Evolutionary conservation across 306 rosid genomes (phyloP).

Genomic region (Cicer bijugum): DNA sequence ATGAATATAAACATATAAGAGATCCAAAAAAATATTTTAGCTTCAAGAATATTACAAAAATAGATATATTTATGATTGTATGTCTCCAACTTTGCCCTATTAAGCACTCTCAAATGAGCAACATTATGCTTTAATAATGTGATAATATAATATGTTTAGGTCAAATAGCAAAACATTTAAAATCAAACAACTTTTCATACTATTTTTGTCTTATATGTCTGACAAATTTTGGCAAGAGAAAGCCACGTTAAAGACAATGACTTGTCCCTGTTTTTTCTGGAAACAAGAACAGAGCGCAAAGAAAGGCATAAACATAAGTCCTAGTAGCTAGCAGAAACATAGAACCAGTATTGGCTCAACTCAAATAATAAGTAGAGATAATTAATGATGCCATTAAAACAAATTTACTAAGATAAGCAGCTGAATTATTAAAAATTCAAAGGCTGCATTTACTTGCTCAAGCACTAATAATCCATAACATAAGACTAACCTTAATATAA

Average conservation of each 20-base stretch:
- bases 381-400: not conserved
- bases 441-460: too few relatives aligned
- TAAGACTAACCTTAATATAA: not conserved
- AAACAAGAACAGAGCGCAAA: conserved; percentile 17
- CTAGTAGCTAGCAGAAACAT: conserved; percentile 28
- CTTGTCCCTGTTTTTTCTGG: conserved; percentile 43
- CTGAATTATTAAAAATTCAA: too few relatives aligned
- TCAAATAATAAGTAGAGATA: conserved; percentile 1
- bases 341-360: conserved; percentile 17
- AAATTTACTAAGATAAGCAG: too few relatives aligned
- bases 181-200: not conserved
- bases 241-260: conserved; percentile 35
- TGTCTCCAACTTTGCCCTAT: not conserved
- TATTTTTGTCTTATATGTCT: conserved; percentile 15
- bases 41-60: too few relatives aligned
- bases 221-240: not conserved
- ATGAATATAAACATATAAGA: too few relatives aligned
- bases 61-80: not conserved
- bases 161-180: not conserved
- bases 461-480: not conserved
- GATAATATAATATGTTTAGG: not conserved
- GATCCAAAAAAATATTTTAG: too few relatives aligned
- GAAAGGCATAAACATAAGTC: conserved; percentile 13
- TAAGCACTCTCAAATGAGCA: not conserved
- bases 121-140: not conserved